Percentiles rank a stretch among this genome's conserved stretches.
phyloP scores from a whole-genome alignment of 2,329 filamentous ascomycete genomes.

The Seiridium unicorne region DNA sequence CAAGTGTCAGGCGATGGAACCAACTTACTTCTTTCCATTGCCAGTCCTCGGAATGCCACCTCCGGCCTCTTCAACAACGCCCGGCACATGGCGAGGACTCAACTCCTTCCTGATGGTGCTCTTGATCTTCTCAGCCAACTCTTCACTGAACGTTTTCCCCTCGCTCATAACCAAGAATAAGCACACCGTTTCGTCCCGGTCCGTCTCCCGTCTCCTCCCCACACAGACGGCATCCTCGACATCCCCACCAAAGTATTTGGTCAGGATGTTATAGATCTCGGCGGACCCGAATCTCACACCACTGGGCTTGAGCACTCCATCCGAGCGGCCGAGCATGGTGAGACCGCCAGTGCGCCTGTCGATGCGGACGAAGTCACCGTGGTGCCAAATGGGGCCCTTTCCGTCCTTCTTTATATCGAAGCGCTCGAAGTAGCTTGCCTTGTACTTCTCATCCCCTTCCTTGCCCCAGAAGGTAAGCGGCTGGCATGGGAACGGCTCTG shows the following conservation, averaged over 20 bases:
- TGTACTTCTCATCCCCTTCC: constrained; percentile 73
- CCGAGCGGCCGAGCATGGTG: constrained; percentile 87
- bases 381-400: constrained; percentile 72
- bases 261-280: constrained; percentile 94
- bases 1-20: not conserved
- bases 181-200: constrained; percentile 82
- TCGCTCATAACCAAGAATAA: constrained; percentile 79
- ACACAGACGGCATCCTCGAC: constrained; percentile 88
- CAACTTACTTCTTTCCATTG: constrained; percentile 88
- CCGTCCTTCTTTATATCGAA: constrained; percentile 47
- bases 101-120: constrained; percentile 70
- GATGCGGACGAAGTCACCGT: constrained; percentile 83
- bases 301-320: constrained; percentile 88
- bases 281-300: constrained; percentile 91
- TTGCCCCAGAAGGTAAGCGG: constrained; percentile 85
- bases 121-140: constrained; percentile 64
- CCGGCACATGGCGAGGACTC: constrained; percentile 86
- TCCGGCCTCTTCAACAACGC: constrained; percentile 73
- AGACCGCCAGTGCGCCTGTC: constrained; percentile 73
- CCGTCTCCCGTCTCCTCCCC: constrained; percentile 68
- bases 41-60: constrained; percentile 85
- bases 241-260: constrained; percentile 75
- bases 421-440: constrained; percentile 81
- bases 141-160: constrained; percentile 53
- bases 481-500: constrained; percentile 83